These are phyloP conservation scores for Stephania yunnanensis DNA, from an alignment of 164 flowering plant species.

Conservation along the genomic window DNA sequence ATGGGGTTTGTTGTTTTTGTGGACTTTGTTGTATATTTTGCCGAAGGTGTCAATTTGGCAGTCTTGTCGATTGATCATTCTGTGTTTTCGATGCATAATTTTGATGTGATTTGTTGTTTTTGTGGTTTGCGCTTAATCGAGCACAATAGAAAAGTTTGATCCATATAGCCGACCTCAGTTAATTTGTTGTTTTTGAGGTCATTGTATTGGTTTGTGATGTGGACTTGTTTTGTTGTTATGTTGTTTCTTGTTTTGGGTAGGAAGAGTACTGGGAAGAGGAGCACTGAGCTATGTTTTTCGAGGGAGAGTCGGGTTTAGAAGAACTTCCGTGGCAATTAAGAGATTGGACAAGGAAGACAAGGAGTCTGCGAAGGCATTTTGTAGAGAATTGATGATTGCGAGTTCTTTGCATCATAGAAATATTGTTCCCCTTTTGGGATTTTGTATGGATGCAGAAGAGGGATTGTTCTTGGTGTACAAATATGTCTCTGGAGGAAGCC, in stretches of 20 bases:
- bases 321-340: slow-evolving; percentile 77
- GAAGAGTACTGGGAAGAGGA: slow-evolving; percentile 90
- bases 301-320: slow-evolving; percentile 66
- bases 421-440: slow-evolving; percentile 79
- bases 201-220: slow-evolving; percentile 25
- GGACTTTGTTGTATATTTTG: slow-evolving; percentile 33
- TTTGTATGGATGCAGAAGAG: slow-evolving; percentile 76
- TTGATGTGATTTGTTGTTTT: no score
- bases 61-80: not conserved
- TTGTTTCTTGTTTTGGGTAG: slow-evolving; percentile 30
- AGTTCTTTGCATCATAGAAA: slow-evolving; percentile 63
- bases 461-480: slow-evolving; percentile 85
- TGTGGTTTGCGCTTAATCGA: no score
- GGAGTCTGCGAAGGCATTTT: slow-evolving; percentile 79
- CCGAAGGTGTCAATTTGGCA: slow-evolving; percentile 41
- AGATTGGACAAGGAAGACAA: slow-evolving; percentile 75
- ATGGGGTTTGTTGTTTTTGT: slow-evolving; percentile 17
- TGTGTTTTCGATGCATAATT: slow-evolving; percentile 10
- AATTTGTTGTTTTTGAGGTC: no score
- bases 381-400: slow-evolving; percentile 91
- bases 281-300: slow-evolving; percentile 84
- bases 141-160: no score
- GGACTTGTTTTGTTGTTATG: slow-evolving; percentile 23
- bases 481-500: slow-evolving; percentile 86
- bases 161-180: no score